Evolutionary conservation across 495 filamentous ascomycete genomes (phyloP).

Genomic region (Lineolata rhizophorae): DNA sequence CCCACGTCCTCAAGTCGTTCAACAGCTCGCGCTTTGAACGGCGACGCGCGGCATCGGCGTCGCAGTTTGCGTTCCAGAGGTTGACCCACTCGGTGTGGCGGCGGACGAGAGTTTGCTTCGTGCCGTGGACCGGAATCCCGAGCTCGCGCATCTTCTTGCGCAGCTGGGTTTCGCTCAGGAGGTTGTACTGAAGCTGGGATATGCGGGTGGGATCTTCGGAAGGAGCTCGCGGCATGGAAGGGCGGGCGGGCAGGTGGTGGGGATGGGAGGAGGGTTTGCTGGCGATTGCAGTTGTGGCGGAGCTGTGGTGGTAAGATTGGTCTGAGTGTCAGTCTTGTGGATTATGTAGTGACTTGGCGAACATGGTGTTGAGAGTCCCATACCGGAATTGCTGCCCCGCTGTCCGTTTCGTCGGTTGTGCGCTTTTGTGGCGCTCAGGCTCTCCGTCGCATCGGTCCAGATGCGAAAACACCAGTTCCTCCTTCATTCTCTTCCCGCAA

Average conservation of each 20-base stretch:
- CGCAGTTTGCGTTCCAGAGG: slow-evolving; percentile 90
- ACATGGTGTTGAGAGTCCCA: no score
- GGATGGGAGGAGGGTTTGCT: background rate
- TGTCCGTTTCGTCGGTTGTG: slow-evolving; percentile 1
- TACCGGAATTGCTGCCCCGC: no score
- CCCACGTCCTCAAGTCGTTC: no score
- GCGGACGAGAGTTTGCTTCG: slow-evolving; percentile 41
- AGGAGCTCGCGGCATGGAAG: slow-evolving; percentile 5
- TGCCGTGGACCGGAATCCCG: slow-evolving; percentile 53
- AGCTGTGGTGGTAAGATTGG: no score
- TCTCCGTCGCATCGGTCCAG: slow-evolving; percentile 38
- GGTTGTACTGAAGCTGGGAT: slow-evolving; percentile 55
- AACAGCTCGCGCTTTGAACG: no score
- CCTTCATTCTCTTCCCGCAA: slow-evolving; percentile 57
- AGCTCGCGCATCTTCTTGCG: slow-evolving; percentile 62
- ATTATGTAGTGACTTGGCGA: no score
- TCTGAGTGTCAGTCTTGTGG: no score
- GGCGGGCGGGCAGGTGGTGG: slow-evolving; percentile 2
- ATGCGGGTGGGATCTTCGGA: slow-evolving; percentile 30
- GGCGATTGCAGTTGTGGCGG: background rate
- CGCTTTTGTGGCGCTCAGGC: slow-evolving; percentile 1
- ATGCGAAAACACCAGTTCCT: slow-evolving; percentile 48
- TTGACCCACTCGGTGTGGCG: slow-evolving; percentile 89
- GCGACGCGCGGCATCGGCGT: no score
- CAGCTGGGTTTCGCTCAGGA: slow-evolving; percentile 54